Evolutionary conservation across 108 stramenopile genomes (phyloP), one percentile per base, ranked within the genome.

Genomic region (Cyclotella atomus): DNA sequence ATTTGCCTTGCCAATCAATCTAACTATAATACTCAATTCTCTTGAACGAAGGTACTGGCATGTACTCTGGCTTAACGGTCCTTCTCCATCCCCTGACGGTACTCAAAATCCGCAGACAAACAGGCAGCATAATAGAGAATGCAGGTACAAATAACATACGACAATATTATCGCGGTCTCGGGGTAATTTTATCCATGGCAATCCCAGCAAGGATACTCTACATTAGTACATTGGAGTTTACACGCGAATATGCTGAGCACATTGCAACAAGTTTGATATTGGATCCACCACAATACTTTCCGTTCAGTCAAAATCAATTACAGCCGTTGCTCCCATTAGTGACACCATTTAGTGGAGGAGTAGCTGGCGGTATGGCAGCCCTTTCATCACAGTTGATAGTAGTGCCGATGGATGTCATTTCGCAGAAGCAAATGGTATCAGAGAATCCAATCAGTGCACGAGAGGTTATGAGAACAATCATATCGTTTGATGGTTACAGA

Each of bases 401-500:
- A 12, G 86, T 87, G 2, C 86, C 86, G 3, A 87, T 87, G 86
- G 86, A 87, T 70, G 81, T 87, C 1, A 75, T 87, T 45, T 82
- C 83, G 16, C 86, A 87, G 68, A 77, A 71, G 36, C 71, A 78
- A 78, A 87, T 87, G 80, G 71, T 87, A 0, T 71, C 76, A 71
- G 70, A 75, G 25, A 35, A 55, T 46, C 33, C 65, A 2, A 34
- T 61, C 41, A 79, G 73, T 62, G 76, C 77, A 20, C 2, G 49
- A 14, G 45, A 59, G 14, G 81, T 85, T 0, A 59, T 53, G 16
- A 68, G 61, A 44, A 20, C 76, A 43, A 68, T 82, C 30, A 46
- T 85, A 34, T 29, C 25, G 19, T 44, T 47, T 8, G 75, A 79
- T 44, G 85, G 85, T 36, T 62, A 24, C 27, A 53, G 61, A 57